phyloP scores from a whole-genome alignment of 257 asterid species.

The Nemophila menziesii region DNA sequence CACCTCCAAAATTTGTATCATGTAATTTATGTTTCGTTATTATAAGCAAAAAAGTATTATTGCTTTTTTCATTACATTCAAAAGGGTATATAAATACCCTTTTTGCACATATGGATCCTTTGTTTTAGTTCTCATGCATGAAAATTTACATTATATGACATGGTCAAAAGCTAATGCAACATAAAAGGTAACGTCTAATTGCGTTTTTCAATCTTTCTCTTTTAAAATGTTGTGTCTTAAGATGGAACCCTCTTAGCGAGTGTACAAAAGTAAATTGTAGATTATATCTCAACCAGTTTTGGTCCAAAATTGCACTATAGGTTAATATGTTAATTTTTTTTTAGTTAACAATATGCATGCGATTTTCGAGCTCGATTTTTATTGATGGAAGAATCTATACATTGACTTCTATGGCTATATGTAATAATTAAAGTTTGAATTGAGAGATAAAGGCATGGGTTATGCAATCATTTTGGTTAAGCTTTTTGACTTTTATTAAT shows the following conservation, averaged over 20 bases:
- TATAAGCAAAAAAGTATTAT: neutral
- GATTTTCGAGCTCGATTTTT: too few relatives aligned
- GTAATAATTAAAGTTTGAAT: conserved; percentile 43
- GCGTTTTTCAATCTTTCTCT: conserved; percentile 46
- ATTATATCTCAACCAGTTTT: conserved; percentile 7
- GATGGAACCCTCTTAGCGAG: conserved; percentile 10
- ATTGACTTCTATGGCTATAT: neutral
- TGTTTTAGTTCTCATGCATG: conserved; percentile 9
- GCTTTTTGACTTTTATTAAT: conserved; percentile 26
- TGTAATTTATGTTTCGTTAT: too few relatives aligned
- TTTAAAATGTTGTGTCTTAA: conserved; percentile 19
- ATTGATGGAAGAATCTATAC: too few relatives aligned
- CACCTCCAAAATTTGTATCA: neutral
- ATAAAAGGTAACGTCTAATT: conserved; percentile 51
- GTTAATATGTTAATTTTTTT: too few relatives aligned
- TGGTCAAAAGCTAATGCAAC: conserved; percentile 16
- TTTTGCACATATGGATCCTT: conserved; percentile 11
- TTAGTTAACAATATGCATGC: too few relatives aligned
- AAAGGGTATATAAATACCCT: neutral
- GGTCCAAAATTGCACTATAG: too few relatives aligned
- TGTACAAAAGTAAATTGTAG: conserved; percentile 6
- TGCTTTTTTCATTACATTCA: neutral
- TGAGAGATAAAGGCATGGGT: conserved; percentile 54
- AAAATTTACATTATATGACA: neutral
- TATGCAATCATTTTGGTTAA: conserved; percentile 34